Evolutionary conservation across 2,329 filamentous ascomycete genomes (phyloP), one percentile per base, ranked within the genome.

Genomic region (Ophiostoma fasciatum): DNA sequence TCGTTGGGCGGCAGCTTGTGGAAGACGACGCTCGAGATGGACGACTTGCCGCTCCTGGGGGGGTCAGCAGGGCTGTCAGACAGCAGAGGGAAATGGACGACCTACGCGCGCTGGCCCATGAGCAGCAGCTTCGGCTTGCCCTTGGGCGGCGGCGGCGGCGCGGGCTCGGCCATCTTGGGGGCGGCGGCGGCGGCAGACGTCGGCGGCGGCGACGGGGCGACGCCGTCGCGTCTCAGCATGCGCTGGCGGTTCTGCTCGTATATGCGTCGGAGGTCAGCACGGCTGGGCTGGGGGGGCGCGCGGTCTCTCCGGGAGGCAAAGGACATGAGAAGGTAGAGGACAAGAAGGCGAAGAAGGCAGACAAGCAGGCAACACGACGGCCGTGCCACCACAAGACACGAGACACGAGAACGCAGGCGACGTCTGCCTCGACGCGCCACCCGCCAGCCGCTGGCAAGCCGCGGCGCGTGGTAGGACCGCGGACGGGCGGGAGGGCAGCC

Each of bases 21-120:
- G 51, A 98, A 96, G n/a, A 98, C 88, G 32, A 98, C 92, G 51
- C 85, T 96, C 19, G 87, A 90, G 53, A 98, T 96, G 6, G 90
- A 98, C 1, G 90, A 96, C 56, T 98, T 98, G 42, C 90, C 90
- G 53, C 87, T 94, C 62, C 90, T 98, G 20, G 25, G 31, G 42
- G 12, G 8, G 18, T 20, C 9, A 7, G 18, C 17, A 33, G 21
- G 15, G 14, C 26, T 9, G 29, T 37, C n/a, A 33, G 38, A 9
- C 14, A 14, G 9, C 27, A 23, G 7, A 37, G 22, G 18, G 22
- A 20, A 26, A 8, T 37, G 27, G 6, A 28, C 33, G 23, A 32
- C 17, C 14, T 63, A 93, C 90, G 88, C 78, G 63, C 87, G 74
- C 59, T 94, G 82, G 4, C 90, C 90, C 90, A 98, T 96, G 45